A percentile compares a stretch with the other conserved stretches of the same genome.
phyloP scores from a whole-genome alignment of 1,139 yeast genomes.

The Taphrina betulina region DNA sequence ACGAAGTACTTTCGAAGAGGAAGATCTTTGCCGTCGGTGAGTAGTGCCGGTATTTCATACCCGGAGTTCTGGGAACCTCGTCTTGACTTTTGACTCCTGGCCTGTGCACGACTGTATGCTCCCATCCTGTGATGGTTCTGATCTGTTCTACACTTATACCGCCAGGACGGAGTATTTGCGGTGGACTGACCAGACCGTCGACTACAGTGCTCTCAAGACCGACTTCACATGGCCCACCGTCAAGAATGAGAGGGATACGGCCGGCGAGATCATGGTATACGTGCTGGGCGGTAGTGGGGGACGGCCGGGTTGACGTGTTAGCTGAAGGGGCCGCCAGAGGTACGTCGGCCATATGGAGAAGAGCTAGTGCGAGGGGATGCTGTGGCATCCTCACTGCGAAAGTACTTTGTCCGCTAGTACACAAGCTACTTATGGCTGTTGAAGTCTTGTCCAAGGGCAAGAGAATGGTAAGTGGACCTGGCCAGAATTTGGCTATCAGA shows the following conservation, averaged over 20 bases:
- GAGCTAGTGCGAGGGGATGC: constrained; percentile 85
- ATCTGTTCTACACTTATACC: constrained; percentile 83
- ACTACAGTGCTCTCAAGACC: constrained; percentile 94
- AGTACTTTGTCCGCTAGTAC: constrained; percentile 84
- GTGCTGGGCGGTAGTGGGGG: constrained; percentile 85
- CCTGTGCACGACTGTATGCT: constrained; percentile 56
- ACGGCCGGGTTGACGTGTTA: constrained; percentile 90
- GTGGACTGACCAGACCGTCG: constrained; percentile 82
- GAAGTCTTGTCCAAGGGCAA: constrained; percentile 51
- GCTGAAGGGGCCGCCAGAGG: constrained; percentile 98
- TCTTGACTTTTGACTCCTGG: constrained; percentile 40
- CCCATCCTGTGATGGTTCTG: constrained; percentile 60
- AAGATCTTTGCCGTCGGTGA: constrained; percentile 85
- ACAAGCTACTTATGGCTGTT: constrained; percentile 57
- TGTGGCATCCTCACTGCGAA: constrained; percentile 88
- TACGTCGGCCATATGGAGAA: constrained; percentile 78
- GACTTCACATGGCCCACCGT: constrained; percentile 86
- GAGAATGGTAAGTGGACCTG: constrained; percentile 89
- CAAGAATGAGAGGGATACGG: constrained; percentile 78
- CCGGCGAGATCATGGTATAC: constrained; percentile 77
- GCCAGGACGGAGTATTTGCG: constrained; percentile 88
- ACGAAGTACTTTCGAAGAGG: constrained; percentile 50
- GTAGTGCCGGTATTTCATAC: constrained; percentile 95
- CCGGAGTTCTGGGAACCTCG: constrained; percentile 88
- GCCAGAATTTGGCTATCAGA: constrained; percentile 76